A percentile compares a stretch with the other conserved stretches of the same genome.
Evolutionary conservation across 192 early-diverging fungal species (phyloP).

Genomic region (Jimgerdemannia lactiflua): DNA sequence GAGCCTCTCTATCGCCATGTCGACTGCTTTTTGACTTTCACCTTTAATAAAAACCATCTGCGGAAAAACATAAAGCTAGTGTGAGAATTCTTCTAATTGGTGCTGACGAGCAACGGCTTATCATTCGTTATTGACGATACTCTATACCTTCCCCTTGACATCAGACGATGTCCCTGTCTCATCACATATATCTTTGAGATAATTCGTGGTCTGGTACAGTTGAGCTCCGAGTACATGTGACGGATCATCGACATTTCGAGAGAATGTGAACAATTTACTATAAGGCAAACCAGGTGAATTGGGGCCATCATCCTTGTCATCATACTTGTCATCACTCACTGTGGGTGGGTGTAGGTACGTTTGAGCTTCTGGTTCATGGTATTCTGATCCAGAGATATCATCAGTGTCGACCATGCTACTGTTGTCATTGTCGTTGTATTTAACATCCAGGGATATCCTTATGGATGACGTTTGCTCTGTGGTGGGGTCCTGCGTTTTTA

Average conservation of each 20-base stretch:
- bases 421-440: no score
- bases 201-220: neutral
- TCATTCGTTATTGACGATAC: neutral
- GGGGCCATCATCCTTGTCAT: no score
- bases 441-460: neutral
- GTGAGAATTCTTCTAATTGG: neutral
- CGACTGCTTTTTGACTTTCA: neutral
- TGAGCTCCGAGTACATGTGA: neutral
- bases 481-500: no score
- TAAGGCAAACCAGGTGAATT: neutral
- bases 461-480: neutral
- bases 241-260: neutral
- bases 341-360: no score
- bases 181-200: neutral
- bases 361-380: no score
- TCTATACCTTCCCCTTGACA: neutral
- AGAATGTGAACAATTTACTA: neutral
- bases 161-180: neutral
- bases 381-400: no score
- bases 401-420: no score
- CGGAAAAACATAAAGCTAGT: neutral
- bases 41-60: neutral
- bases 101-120: neutral
- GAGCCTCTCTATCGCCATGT: conserved; percentile 10
- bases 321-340: no score